Evolutionary conservation across 306 rosid species (phyloP).

Genomic region (Casuarina glauca): DNA sequence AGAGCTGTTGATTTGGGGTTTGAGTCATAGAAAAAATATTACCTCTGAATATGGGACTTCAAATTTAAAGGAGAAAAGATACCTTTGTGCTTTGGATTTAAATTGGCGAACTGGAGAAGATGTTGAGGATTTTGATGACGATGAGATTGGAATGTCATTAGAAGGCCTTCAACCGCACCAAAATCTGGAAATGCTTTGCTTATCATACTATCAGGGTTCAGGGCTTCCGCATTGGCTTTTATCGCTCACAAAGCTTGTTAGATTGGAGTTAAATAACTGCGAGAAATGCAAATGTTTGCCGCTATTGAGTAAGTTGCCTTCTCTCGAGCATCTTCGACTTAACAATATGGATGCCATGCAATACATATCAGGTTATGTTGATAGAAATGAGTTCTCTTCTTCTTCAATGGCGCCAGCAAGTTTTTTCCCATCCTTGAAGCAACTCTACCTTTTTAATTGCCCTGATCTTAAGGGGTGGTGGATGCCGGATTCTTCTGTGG

Average conservation of each 20-base stretch:
- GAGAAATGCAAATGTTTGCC: neutral
- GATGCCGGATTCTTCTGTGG: neutral
- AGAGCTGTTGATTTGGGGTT: neutral
- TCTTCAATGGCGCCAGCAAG: neutral
- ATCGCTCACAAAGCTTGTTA: neutral
- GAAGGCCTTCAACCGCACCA: neutral
- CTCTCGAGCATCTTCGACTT: slow-evolving; percentile 16
- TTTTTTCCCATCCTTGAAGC: slow-evolving; percentile 29
- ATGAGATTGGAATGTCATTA: neutral
- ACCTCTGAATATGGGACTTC: fast-evolving
- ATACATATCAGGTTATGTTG: too few relatives aligned
- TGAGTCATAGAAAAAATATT: neutral
- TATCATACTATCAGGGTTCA: neutral
- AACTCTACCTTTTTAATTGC: fast-evolving
- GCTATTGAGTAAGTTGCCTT: neutral
- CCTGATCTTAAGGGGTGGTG: slow-evolving; percentile 29
- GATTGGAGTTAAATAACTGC: slow-evolving; percentile 4
- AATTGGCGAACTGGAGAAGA: neutral
- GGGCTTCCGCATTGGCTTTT: neutral
- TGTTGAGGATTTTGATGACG: neutral
- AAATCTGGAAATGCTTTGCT: neutral
- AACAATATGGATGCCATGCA: neutral
- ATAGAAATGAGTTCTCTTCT: neutral
- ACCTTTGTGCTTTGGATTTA: slow-evolving; percentile 1
- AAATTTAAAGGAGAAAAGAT: neutral